These are phyloP conservation scores for Diphasiastrum complanatum DNA, from an alignment of 83 land plant genomes.

Conservation along the genomic window DNA sequence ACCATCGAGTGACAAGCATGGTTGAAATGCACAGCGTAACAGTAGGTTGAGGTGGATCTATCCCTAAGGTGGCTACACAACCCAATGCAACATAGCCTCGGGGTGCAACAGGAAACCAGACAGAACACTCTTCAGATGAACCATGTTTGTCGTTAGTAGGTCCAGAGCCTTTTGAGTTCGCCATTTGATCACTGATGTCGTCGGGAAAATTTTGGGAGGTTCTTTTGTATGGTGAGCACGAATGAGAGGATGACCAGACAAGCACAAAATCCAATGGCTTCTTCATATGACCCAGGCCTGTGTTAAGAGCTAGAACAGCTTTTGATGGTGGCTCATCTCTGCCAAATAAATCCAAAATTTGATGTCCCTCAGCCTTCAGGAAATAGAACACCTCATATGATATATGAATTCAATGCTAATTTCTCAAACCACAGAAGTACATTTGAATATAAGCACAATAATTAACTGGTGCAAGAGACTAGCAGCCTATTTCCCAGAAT, in stretches of 20 bases:
- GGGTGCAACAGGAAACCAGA: slow-evolving; percentile 93
- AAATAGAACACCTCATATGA: too few relatives aligned
- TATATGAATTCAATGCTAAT: too few relatives aligned
- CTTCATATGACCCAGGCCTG: slow-evolving; percentile 60
- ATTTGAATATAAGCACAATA: too few relatives aligned
- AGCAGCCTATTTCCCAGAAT: too few relatives aligned
- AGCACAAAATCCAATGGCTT: slow-evolving; percentile 61
- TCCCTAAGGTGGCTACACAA: slow-evolving; percentile 67
- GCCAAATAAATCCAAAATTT: slow-evolving; percentile 3
- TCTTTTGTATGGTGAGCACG: too few relatives aligned
- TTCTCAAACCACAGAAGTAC: too few relatives aligned
- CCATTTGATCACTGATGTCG: slow-evolving; percentile 1
- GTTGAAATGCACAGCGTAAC: slow-evolving; percentile 62
- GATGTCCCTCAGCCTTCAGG: too few relatives aligned
- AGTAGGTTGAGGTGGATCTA: slow-evolving; percentile 44
- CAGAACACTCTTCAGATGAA: slow-evolving; percentile 33
- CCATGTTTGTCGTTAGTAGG: background rate
- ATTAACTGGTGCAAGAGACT: too few relatives aligned
- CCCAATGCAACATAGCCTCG: slow-evolving; percentile 85
- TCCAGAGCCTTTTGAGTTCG: slow-evolving; percentile 9
- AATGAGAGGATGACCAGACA: slow-evolving; percentile 56
- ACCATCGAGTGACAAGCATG: slow-evolving; percentile 56
- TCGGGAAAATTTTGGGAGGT: background rate
- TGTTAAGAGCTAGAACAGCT: slow-evolving; percentile 89
- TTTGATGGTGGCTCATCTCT: slow-evolving; percentile 94